These are phyloP conservation scores for Piromyces finnis DNA, from an alignment of 192 early-diverging fungal species.

Conservation along the genomic window DNA sequence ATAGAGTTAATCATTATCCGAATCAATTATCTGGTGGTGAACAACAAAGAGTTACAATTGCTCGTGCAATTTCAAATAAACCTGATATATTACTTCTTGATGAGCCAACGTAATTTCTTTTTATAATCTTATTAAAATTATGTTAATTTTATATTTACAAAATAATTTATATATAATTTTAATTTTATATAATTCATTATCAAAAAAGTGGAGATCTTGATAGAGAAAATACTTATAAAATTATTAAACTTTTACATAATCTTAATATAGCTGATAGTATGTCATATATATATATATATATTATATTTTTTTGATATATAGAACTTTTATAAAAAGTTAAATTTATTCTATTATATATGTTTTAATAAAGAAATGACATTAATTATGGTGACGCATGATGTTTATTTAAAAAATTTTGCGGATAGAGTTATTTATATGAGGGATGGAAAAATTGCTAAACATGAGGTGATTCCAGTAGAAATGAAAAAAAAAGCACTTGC, in stretches of 20 bases:
- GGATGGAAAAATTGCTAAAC: slow-evolving; percentile 6
- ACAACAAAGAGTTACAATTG: slow-evolving; percentile 1
- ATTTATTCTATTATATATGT: too few relatives aligned
- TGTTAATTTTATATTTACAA: too few relatives aligned
- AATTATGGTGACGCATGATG: slow-evolving; percentile 16
- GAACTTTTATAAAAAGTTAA: too few relatives aligned
- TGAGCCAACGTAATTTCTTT: background rate
- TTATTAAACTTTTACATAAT: slow-evolving; percentile 6
- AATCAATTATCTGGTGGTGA: slow-evolving; percentile 1
- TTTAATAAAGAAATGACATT: slow-evolving; percentile 11
- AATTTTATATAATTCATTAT: too few relatives aligned
- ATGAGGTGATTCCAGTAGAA: background rate
- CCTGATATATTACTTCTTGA: background rate
- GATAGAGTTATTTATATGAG: slow-evolving; percentile 13
- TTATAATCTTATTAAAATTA: too few relatives aligned
- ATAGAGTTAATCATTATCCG: background rate
- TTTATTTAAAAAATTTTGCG: slow-evolving; percentile 9
- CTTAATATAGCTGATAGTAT: slow-evolving; percentile 1
- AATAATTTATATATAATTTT: too few relatives aligned
- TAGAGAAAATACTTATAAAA: slow-evolving; percentile 6
- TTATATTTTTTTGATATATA: too few relatives aligned
- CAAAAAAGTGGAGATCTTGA: slow-evolving; percentile 10
- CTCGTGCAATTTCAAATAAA: background rate
- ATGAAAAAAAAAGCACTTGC: background rate
- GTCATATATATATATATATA: too few relatives aligned